Evolutionary conservation across 257 asterid genomes (phyloP).

Genomic region (Perilla frutescens): DNA sequence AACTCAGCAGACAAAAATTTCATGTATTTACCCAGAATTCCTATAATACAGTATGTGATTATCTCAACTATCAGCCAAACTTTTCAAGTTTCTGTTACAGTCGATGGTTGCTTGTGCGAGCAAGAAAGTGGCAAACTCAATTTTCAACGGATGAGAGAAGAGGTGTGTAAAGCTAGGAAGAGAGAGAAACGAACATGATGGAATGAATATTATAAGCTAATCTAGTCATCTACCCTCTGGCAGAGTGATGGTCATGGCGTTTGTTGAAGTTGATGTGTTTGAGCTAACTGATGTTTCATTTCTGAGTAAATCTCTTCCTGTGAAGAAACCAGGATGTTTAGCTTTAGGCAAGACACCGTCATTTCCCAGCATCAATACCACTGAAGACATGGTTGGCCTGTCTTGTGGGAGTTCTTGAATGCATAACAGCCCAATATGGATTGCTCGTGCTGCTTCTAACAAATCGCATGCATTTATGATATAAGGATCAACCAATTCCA

Average conservation of each 20-base stretch:
- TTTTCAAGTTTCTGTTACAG: too few species aligned
- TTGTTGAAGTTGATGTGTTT: neutral
- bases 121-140: too few species aligned
- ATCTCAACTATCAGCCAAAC: too few species aligned
- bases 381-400: constrained; percentile 23
- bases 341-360: neutral
- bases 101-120: too few species aligned
- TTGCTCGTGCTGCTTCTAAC: constrained; percentile 9
- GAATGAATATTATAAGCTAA: too few species aligned
- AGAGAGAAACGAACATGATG: too few species aligned
- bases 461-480: neutral
- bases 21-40: too few species aligned
- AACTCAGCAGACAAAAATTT: too few species aligned
- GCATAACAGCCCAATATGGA: constrained; percentile 16
- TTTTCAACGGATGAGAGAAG: too few species aligned
- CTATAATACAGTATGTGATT: too few species aligned
- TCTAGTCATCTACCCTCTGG: neutral
- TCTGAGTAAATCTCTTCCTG: neutral
- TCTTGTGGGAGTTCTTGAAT: constrained; percentile 8
- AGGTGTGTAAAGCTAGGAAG: too few species aligned
- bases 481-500: constrained; percentile 12
- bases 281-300: neutral
- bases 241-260: neutral
- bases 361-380: constrained; percentile 4
- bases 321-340: constrained; percentile 25